These are phyloP conservation scores for Coccomyxa sp. DNA, from an alignment of 139 green algal genomes.

Conservation along the genomic window DNA sequence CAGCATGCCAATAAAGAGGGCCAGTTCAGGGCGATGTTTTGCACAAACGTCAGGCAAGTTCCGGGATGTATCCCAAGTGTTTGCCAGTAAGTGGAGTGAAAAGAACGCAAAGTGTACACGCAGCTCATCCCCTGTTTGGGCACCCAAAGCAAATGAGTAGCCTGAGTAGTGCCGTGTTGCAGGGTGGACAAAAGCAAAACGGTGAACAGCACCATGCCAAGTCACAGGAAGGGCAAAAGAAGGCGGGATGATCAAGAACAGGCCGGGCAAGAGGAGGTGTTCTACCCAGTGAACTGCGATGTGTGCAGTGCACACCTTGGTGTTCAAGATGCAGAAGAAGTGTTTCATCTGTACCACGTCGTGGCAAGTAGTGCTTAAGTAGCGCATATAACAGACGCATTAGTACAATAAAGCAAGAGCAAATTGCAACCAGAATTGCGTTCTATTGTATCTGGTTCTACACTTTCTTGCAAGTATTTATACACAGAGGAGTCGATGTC, in stretches of 20 bases:
- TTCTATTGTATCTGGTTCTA: too few relatives aligned
- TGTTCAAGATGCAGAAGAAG: conserved; percentile 11
- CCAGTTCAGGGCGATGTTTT: conserved; percentile 70
- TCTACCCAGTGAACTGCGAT: conserved; percentile 33
- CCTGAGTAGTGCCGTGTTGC: background rate
- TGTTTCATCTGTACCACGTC: conserved; percentile 60
- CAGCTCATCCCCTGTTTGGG: background rate
- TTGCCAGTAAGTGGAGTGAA: background rate
- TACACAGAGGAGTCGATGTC: too few relatives aligned
- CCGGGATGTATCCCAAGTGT: background rate
- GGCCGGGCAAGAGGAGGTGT: conserved; percentile 3
- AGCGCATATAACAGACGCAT: too few relatives aligned
- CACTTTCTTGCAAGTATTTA: too few relatives aligned
- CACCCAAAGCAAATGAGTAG: background rate
- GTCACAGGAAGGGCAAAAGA: background rate
- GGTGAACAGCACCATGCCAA: background rate
- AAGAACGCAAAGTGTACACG: background rate
- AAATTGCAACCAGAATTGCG: too few relatives aligned
- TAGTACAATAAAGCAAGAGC: too few relatives aligned
- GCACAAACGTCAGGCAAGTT: conserved; percentile 51
- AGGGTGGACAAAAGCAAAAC: background rate
- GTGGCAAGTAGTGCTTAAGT: conserved; percentile 27
- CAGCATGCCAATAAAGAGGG: conserved; percentile 43
- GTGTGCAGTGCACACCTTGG: conserved; percentile 44
- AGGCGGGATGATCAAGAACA: conserved; percentile 3